Conservation (phyloP, 148 eudicot genomes). For the Rhododendron kiyosumense region DNA sequence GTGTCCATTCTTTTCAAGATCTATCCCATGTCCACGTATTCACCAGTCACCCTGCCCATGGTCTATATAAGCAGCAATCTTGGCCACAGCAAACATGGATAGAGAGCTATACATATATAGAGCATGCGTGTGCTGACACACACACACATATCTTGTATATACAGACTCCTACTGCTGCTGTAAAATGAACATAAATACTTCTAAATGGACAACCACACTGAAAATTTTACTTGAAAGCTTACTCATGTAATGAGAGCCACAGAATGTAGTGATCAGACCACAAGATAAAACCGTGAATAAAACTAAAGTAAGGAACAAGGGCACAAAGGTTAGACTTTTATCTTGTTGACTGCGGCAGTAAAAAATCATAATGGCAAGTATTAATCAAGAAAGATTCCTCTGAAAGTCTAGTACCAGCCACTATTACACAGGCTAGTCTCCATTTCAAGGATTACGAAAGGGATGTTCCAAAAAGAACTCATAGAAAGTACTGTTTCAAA, state of each 20-base stretch:
- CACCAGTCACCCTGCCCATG: slow-evolving; percentile 59
- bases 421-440: background rate
- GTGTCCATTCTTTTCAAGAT: background rate
- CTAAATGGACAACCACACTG: background rate
- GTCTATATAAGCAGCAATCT: background rate
- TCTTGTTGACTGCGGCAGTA: background rate
- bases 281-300: background rate
- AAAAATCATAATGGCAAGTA: background rate
- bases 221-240: background rate
- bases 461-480: background rate
- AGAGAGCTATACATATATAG: background rate
- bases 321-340: background rate
- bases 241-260: background rate
- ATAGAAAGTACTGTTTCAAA: background rate
- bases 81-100: background rate
- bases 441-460: background rate
- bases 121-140: background rate
- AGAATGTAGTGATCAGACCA: background rate
- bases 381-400: background rate
- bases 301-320: background rate
- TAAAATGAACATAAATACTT: background rate
- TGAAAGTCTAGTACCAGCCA: background rate
- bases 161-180: background rate
- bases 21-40: slow-evolving; percentile 31
- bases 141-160: background rate